Base-by-base conservation (phyloP, 139 green algal species). In the Chlamydomonas incerta region DNA sequence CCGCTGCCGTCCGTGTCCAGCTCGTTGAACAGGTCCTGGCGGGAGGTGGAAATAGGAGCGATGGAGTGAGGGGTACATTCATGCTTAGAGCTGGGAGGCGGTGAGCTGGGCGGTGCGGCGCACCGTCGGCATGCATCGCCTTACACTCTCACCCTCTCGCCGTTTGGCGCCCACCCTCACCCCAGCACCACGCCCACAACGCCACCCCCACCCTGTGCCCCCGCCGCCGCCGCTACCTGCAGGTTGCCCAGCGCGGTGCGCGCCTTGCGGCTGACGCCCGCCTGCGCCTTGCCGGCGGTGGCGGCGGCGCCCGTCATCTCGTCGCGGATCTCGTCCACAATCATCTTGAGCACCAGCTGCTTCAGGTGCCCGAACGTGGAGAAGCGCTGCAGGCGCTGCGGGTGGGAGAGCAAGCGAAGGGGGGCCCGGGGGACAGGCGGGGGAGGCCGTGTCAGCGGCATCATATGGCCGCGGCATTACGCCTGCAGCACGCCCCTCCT, bases 321-420 rank as follows among this genome's bases (percentile, higher is more conserved):
- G 46, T 74, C 46, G 63, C 74, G 74, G 57, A 97, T 90, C 58
- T 98, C 96, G 35, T 96, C 92, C 0, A 94, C 93, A 57, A 98
- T 97, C 85, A 96, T 95, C 72, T 91, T 91, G 57, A 99, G 90
- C 79, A 98, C 95, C 76, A 98, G 60, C 92, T 98, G 96, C 93
- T 99, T 99, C 52, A 99, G 89, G 46, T 94, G 91, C 34, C 93
- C 93, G 82, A 98, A 98, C 0, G 96, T 99, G 34, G 93, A 95
- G 92, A 97, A 98, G 74, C 96, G 95, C 92, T 99, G 96, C 88
- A 99, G 93, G 31, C 96, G 90, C 92, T 98, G 95, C 21, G 63
- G 58, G 41, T 8, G 6, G 41, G 8, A 8, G 41, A 5, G 41
- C 41, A 50, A 50, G 41, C 41, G 41, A 5, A 50, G 41, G 41